Evolutionary conservation across 208 protist genomes (phyloP).

Genomic region (Acanthamoeba culbertsoni): DNA sequence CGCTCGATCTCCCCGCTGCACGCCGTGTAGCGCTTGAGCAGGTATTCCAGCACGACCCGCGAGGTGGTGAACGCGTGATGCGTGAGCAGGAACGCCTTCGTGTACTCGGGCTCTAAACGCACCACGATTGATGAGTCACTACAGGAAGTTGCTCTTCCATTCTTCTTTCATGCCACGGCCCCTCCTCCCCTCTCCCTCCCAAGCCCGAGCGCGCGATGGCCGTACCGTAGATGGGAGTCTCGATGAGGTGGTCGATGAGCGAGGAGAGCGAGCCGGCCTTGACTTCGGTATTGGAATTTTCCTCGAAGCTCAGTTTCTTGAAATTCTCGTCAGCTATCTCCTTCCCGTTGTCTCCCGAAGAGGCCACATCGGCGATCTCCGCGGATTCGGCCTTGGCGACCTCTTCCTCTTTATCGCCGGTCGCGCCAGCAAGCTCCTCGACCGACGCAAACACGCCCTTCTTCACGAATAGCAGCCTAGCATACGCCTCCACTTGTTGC

Average conservation of each 20-base stretch:
- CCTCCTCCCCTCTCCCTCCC: not conserved
- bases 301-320: constrained; percentile 28
- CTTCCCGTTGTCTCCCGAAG: not conserved
- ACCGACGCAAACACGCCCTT: constrained; percentile 8
- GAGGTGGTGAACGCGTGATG: constrained; percentile 53
- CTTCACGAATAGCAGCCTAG: constrained; percentile 16
- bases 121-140: not conserved
- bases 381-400: not conserved
- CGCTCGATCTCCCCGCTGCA: constrained; percentile 37
- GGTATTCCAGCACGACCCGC: constrained; percentile 1
- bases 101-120: constrained; percentile 36
- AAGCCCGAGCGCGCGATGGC: no score
- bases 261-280: constrained; percentile 12
- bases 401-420: constrained; percentile 40
- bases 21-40: not conserved
- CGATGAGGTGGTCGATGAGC: constrained; percentile 47
- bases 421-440: constrained; percentile 3
- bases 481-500: constrained; percentile 42
- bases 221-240: constrained; percentile 37
- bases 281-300: not conserved
- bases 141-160: no score
- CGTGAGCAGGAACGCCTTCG: constrained; percentile 48
- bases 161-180: no score
- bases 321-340: not conserved
- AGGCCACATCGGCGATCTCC: not conserved